A percentile compares a stretch with the other conserved stretches of the same genome.
These are phyloP conservation scores for Ogataea saltuana DNA, from an alignment of 805 yeast genomes.

Conservation along the genomic window DNA sequence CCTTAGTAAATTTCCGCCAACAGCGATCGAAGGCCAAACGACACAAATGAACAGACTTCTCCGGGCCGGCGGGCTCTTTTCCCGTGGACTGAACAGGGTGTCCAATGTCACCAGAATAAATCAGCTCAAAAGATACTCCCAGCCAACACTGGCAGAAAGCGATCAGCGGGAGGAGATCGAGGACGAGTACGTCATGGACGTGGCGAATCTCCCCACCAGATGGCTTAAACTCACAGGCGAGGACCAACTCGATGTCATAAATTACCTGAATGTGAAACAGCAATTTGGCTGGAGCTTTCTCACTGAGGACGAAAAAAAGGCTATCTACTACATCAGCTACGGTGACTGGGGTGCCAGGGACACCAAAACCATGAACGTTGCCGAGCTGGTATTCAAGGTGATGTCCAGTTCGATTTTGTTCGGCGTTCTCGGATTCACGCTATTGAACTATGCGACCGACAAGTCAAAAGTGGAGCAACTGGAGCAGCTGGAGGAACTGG, in stretches of 20 bases:
- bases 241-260: slow-evolving; percentile 38
- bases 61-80: background rate
- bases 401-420: slow-evolving; percentile 37
- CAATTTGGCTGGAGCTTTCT: slow-evolving; percentile 41
- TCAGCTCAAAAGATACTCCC: background rate
- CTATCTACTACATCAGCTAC: slow-evolving; percentile 57
- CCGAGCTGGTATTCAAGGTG: slow-evolving; percentile 36
- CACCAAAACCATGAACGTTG: slow-evolving; percentile 25
- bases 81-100: no score
- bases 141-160: background rate
- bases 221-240: slow-evolving; percentile 38
- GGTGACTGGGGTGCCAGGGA: slow-evolving; percentile 67
- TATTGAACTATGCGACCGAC: slow-evolving; percentile 35
- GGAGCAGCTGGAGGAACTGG: slow-evolving; percentile 3
- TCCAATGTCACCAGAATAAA: no score
- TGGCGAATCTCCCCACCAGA: slow-evolving; percentile 31
- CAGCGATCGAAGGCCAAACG: no score
- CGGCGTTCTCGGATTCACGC: slow-evolving; percentile 36
- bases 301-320: slow-evolving; percentile 53
- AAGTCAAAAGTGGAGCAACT: slow-evolving; percentile 23
- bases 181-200: slow-evolving; percentile 34
- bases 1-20: no score
- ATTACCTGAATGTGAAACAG: slow-evolving; percentile 38
- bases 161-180: slow-evolving; percentile 23
- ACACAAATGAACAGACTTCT: background rate